Evolutionary conservation across 768 basidiomycete genomes (phyloP).

Genomic region (Suillus sp.): DNA sequence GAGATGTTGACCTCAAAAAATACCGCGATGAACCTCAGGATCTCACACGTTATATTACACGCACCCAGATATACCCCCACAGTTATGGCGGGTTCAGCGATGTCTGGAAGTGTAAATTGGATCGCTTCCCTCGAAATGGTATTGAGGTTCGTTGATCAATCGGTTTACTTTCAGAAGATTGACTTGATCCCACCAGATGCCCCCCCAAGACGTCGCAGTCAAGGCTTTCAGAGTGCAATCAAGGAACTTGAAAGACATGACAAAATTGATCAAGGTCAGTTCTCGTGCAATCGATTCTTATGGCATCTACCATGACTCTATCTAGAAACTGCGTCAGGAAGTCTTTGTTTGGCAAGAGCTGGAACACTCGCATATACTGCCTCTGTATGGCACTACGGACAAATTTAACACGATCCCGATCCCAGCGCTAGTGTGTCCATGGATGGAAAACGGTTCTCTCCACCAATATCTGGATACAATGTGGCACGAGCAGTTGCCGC

Average conservation of each 20-base stretch:
- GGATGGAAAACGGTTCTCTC: conserved; percentile 28
- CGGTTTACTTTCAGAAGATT: neutral
- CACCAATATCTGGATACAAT: conserved; percentile 14
- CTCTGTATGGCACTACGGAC: conserved; percentile 19
- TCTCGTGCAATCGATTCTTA: neutral
- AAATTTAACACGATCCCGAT: conserved; percentile 26
- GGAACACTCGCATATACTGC: conserved; percentile 22
- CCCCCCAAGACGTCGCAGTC: neutral
- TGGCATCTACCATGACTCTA: neutral
- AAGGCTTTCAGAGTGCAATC: neutral
- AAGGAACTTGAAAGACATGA: neutral
- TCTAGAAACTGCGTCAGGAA: conserved; percentile 23
- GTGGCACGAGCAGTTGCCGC: neutral
- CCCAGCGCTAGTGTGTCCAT: conserved; percentile 27
- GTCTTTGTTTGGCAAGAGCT: conserved; percentile 24
- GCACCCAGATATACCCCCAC: neutral
- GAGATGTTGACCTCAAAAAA: neutral
- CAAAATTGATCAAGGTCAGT: neutral
- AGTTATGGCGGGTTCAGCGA: neutral
- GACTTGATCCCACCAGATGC: neutral
- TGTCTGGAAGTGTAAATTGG: neutral
- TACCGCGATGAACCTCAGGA: neutral
- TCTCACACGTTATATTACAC: neutral
- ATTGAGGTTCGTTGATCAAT: neutral
- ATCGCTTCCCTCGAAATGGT: neutral